Percentiles rank a stretch among this genome's conserved stretches.
phyloP scores from a whole-genome alignment of 2,329 filamentous ascomycete genomes.

The Apiospora saccharicola region DNA sequence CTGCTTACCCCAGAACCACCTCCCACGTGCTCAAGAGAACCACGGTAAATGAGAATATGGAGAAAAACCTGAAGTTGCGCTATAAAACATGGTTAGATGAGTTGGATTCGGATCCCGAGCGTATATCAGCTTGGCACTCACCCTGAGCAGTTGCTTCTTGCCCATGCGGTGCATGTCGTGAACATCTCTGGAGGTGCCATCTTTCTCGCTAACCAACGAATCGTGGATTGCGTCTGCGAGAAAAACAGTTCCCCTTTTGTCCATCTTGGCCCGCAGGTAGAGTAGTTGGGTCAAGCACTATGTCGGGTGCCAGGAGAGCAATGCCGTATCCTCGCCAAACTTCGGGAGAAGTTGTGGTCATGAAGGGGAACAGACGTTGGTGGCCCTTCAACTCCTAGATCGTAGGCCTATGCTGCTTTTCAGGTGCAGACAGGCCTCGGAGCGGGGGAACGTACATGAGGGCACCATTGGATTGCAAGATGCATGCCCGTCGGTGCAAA shows the following conservation, averaged over 20 bases:
- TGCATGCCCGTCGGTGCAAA: background rate
- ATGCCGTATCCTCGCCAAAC: background rate
- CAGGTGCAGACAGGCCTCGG: background rate
- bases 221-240: background rate
- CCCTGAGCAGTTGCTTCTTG: constrained; percentile 21
- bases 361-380: background rate
- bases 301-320: background rate
- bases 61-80: constrained; percentile 35
- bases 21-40: constrained; percentile 53
- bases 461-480: background rate
- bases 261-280: background rate
- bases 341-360: background rate
- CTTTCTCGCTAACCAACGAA: constrained; percentile 1
- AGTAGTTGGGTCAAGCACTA: background rate
- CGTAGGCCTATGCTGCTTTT: background rate
- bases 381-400: background rate
- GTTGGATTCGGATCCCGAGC: background rate
- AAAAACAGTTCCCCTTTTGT: background rate
- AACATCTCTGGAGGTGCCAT: constrained; percentile 7
- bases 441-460: background rate
- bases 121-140: background rate
- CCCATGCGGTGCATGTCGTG: constrained; percentile 23
- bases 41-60: constrained; percentile 35
- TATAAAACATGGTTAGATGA: constrained; percentile 24
- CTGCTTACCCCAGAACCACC: constrained; percentile 47